These are phyloP conservation scores for Fusarium pseudograminearum DNA, from an alignment of 2,329 filamentous ascomycete species.

Conservation along the genomic window DNA sequence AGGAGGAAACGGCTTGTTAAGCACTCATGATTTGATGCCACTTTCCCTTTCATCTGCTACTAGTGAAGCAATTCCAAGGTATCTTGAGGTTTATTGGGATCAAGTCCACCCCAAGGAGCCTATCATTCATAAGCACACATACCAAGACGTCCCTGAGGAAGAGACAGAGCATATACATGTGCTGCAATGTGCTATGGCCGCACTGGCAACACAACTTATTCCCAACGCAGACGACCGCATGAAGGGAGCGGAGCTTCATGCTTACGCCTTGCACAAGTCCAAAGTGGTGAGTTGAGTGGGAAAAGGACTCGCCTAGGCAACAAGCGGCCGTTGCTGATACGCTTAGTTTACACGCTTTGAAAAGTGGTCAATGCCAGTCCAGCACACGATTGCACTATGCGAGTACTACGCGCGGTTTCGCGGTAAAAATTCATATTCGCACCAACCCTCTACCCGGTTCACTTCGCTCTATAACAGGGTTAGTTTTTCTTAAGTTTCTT, in stretches of 20 bases:
- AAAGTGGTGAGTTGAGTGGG: slow-evolving; percentile 59
- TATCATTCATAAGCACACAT: slow-evolving; percentile 62
- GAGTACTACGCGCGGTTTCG: slow-evolving; percentile 68
- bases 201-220: slow-evolving; percentile 66
- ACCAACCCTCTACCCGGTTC: slow-evolving; percentile 63
- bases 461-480: slow-evolving; percentile 66
- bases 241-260: slow-evolving; percentile 64
- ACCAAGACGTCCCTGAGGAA: slow-evolving; percentile 53
- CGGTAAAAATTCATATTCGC: slow-evolving; percentile 61
- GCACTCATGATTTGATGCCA: slow-evolving; percentile 41
- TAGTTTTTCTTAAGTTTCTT: slow-evolving; percentile 53
- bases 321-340: slow-evolving; percentile 35
- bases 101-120: slow-evolving; percentile 62
- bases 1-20: slow-evolving; percentile 54
- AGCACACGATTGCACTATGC: slow-evolving; percentile 67
- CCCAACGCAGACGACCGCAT: slow-evolving; percentile 62
- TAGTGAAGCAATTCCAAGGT: slow-evolving; percentile 60
- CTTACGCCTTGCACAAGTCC: slow-evolving; percentile 63
- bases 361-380: slow-evolving; percentile 63
- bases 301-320: not conserved
- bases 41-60: slow-evolving; percentile 55
- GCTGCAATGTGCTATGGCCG: slow-evolving; percentile 67
- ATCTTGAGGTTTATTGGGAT: slow-evolving; percentile 67
- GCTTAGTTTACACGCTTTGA: slow-evolving; percentile 54
- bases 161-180: slow-evolving; percentile 56